Percentiles rank a stretch among this genome's conserved stretches.
phyloP scores from a whole-genome alignment of 1,284 basidiomycete genomes.

The Ceratobasidium sp. region DNA sequence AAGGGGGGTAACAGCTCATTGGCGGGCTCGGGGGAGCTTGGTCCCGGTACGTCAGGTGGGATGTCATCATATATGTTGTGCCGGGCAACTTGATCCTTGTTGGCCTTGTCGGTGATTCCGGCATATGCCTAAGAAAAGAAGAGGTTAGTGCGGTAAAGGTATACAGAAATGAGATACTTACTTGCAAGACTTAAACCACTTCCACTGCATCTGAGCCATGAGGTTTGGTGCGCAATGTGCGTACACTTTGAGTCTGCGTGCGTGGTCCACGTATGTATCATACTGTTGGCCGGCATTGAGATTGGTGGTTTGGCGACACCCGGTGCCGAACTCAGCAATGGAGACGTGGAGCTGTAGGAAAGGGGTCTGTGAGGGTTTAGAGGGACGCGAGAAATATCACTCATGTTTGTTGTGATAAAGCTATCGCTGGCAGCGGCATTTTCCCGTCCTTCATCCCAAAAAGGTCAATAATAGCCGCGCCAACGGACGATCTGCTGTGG shows the following conservation, averaged over 20 bases:
- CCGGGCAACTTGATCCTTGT: neutral
- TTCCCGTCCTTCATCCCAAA: neutral
- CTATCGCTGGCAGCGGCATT: neutral
- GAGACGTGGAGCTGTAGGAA: neutral
- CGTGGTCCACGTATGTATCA: neutral
- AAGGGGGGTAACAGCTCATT: neutral
- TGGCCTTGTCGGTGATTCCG: neutral
- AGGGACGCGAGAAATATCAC: neutral
- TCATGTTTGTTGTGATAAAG: neutral
- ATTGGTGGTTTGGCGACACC: neutral
- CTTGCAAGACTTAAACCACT: neutral
- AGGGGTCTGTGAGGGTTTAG: neutral
- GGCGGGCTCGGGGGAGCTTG: neutral
- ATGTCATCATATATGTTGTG: neutral
- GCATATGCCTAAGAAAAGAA: neutral
- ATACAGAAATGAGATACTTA: neutral
- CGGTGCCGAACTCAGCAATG: neutral
- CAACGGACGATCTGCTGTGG: neutral
- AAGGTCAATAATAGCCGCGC: neutral
- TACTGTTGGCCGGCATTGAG: neutral
- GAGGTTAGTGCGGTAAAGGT: neutral
- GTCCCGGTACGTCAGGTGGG: neutral
- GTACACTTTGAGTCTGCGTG: neutral
- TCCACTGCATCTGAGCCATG: neutral
- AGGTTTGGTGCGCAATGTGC: neutral